Percentiles rank a stretch among this genome's conserved stretches.
These are phyloP conservation scores for Anastatica hierochuntica DNA, from an alignment of 345 rosid genomes.

Conservation along the genomic window DNA sequence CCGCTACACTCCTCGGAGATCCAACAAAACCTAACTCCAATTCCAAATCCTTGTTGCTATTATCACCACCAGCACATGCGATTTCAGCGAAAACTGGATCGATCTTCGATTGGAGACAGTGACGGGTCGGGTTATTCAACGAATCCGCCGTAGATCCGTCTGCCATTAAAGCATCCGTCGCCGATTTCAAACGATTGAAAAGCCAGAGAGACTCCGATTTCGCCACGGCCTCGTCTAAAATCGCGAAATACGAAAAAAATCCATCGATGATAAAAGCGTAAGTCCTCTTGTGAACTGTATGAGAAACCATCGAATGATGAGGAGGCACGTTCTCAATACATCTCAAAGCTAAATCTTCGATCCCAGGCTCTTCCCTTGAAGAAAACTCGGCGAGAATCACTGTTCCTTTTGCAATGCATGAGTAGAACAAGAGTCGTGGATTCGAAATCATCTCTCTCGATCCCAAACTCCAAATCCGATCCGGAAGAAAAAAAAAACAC, in stretches of 20 bases:
- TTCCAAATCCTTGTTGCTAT: slow-evolving; percentile 19
- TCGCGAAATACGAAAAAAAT: slow-evolving; percentile 45
- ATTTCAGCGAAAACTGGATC: slow-evolving; percentile 39
- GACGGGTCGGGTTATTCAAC: slow-evolving; percentile 10
- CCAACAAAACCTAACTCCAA: slow-evolving; percentile 28
- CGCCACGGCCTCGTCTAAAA: slow-evolving; percentile 33
- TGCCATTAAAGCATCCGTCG: slow-evolving; percentile 26
- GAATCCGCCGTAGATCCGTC: slow-evolving; percentile 21
- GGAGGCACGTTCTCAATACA: slow-evolving; percentile 56
- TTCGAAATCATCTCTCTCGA: slow-evolving; percentile 64
- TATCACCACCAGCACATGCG: neutral
- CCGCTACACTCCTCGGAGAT: slow-evolving; percentile 17
- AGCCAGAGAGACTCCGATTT: slow-evolving; percentile 44
- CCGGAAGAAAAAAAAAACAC: too few relatives aligned
- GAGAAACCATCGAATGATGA: slow-evolving; percentile 55
- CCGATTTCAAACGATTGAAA: slow-evolving; percentile 37
- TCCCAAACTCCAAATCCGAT: too few relatives aligned
- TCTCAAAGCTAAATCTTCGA: slow-evolving; percentile 37
- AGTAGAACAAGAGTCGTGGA: slow-evolving; percentile 40
- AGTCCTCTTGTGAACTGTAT: slow-evolving; percentile 38
- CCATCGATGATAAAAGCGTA: slow-evolving; percentile 44
- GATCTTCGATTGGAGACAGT: slow-evolving; percentile 43
- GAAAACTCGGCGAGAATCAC: slow-evolving; percentile 53
- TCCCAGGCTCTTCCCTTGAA: slow-evolving; percentile 35
- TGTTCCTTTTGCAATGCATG: slow-evolving; percentile 61